Evolutionary conservation across 2,329 filamentous ascomycete species (phyloP), one percentile per base, ranked within the genome.

Genomic region (Onygenales sp.): DNA sequence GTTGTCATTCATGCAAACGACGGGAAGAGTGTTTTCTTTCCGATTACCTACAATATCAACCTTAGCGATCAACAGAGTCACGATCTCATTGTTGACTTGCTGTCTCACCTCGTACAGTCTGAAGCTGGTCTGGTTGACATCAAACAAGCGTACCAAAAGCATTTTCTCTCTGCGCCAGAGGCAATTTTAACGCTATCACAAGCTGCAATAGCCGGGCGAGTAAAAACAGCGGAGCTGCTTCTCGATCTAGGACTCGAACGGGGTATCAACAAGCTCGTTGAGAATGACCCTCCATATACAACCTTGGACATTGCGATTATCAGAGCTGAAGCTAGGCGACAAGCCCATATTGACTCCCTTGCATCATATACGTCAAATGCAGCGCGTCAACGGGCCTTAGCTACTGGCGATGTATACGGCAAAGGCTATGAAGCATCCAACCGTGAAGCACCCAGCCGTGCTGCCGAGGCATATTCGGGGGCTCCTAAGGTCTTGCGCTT

Each of bases 11-110:
- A 45, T 11, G 56, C 51, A 3, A 51, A 49, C 14, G 49, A 52
- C 31, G 58, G 52, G 8, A 58, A 56, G 45, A 62, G 63, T 40
- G 57, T 63, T 10, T 58, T 65, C 37, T 62, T 57, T 40, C 51
- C 56, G 4, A 57, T 64, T 9, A 55, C 52, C 32, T 57, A 58
- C 32, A 65, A 64, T 39, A 46, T 43, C 10, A 39, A 48, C 17
- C 42, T 64, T 2, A 58, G 49, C 10, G 63, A 65, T 47, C 49
- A 61, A 49, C 42, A 54, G 32, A 60, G 56, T 40, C 57, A 61
- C 39, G 55, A 63, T 8, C 53, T 64, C 4, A 61, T 65, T 27
- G 17, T 52, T 4, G 39, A 54, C 3, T 45, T 63, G 11, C 52
- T 65, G 11, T 44, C 39, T 10, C 54, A 58, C 11, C 17, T 64